These are phyloP conservation scores for Epithele typhae DNA, from an alignment of 768 basidiomycete species.

Conservation along the genomic window DNA sequence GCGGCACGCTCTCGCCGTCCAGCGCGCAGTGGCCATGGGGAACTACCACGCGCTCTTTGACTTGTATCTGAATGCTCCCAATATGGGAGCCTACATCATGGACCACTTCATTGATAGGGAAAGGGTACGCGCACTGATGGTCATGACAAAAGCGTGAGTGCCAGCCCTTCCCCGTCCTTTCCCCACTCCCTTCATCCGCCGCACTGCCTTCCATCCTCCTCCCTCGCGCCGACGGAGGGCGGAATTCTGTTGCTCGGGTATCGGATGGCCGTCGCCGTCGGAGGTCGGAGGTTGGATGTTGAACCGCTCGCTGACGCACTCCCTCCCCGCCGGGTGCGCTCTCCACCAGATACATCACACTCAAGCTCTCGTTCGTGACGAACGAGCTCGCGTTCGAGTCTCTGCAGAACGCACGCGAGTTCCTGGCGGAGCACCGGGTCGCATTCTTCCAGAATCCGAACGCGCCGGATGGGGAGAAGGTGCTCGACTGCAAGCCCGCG, in stretches of 20 bases:
- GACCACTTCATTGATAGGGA: conserved; percentile 97
- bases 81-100: conserved; percentile 99
- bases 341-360: conserved; percentile 69
- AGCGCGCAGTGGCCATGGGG: conserved; percentile 83
- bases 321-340: neutral
- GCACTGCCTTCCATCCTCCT: conserved; percentile 1
- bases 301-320: conserved; percentile 1
- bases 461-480: conserved; percentile 56
- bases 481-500: conserved; percentile 70
- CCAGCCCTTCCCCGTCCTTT: neutral
- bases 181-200: conserved; percentile 5
- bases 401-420: conserved; percentile 55
- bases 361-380: conserved; percentile 74
- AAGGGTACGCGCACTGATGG: conserved; percentile 77
- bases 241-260: no score
- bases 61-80: conserved; percentile 77
- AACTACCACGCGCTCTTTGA: conserved; percentile 94
- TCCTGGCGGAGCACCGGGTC: conserved; percentile 66
- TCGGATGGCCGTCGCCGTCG: no score
- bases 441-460: conserved; percentile 63
- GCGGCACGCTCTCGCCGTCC: conserved; percentile 85
- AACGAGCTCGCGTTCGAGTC: conserved; percentile 83
- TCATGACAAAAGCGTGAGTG: conserved; percentile 91
- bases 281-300: no score
- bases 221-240: neutral